Conservation (phyloP, 768 basidiomycete genomes). For the Leccinum variicolor region DNA sequence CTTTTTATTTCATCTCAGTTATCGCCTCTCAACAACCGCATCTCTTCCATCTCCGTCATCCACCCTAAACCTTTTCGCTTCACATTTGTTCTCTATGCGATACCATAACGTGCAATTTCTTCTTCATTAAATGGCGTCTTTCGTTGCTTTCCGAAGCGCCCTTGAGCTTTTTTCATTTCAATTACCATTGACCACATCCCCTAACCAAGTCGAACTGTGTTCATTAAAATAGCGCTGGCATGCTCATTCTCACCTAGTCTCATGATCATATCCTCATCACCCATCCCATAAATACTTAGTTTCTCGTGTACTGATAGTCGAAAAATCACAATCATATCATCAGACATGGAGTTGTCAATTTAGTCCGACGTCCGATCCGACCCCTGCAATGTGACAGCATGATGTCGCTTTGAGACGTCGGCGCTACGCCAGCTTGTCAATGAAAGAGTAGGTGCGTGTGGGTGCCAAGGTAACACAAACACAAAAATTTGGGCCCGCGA, state of each 20-base stretch:
- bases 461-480: neutral
- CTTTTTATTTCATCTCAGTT: slow-evolving; percentile 14
- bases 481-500: neutral
- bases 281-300: neutral
- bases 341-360: neutral
- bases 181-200: neutral
- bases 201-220: slow-evolving; percentile 6
- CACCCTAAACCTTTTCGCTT: neutral
- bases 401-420: neutral
- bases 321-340: neutral
- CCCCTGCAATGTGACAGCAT: neutral
- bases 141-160: neutral
- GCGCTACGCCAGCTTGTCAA: neutral
- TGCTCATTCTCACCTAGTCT: neutral
- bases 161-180: neutral
- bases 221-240: slow-evolving; percentile 9
- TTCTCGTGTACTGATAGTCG: neutral
- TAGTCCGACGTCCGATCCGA: neutral
- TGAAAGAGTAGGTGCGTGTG: neutral
- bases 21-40: slow-evolving; percentile 4
- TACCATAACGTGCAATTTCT: neutral
- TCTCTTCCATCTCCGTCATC: neutral
- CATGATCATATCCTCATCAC: neutral
- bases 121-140: neutral
- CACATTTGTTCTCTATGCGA: neutral